Evolutionary conservation across 352 stramenopile species (phyloP).

Genomic region (Pythium sukuiense): DNA sequence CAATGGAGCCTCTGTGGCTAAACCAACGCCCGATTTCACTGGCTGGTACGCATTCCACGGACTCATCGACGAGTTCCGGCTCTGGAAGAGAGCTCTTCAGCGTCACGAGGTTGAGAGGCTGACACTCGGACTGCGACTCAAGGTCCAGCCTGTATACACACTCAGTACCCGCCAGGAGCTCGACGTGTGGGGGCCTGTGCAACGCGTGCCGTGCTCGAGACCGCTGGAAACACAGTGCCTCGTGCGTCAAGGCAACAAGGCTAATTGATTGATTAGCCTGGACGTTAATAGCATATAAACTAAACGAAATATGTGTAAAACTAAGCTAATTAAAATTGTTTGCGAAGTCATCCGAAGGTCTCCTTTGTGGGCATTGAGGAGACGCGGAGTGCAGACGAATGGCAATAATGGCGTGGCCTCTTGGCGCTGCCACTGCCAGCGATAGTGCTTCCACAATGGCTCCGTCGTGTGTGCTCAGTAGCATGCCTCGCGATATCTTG

Average conservation of each 20-base stretch:
- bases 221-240: slow-evolving; percentile 15
- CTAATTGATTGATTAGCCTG: neutral
- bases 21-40: slow-evolving; percentile 48
- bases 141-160: slow-evolving; percentile 20
- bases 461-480: neutral
- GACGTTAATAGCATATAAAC: neutral
- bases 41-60: slow-evolving; percentile 76
- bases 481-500: slow-evolving; percentile 17
- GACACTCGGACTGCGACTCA: neutral
- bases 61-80: slow-evolving; percentile 36
- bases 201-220: slow-evolving; percentile 21
- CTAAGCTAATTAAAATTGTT: slow-evolving; percentile 15
- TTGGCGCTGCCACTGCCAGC: neutral
- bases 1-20: slow-evolving; percentile 40
- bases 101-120: slow-evolving; percentile 11
- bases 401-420: slow-evolving; percentile 5
- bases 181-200: slow-evolving; percentile 6
- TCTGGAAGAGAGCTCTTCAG: slow-evolving; percentile 23
- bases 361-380: neutral
- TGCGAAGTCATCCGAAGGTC: slow-evolving; percentile 15
- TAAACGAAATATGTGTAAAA: neutral
- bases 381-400: slow-evolving; percentile 8
- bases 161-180: neutral
- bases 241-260: neutral
- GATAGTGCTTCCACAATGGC: neutral